A percentile compares a stretch with the other conserved stretches of the same genome.
phyloP scores from a whole-genome alignment of 1,139 yeast species.

The Taphrina betulina region DNA sequence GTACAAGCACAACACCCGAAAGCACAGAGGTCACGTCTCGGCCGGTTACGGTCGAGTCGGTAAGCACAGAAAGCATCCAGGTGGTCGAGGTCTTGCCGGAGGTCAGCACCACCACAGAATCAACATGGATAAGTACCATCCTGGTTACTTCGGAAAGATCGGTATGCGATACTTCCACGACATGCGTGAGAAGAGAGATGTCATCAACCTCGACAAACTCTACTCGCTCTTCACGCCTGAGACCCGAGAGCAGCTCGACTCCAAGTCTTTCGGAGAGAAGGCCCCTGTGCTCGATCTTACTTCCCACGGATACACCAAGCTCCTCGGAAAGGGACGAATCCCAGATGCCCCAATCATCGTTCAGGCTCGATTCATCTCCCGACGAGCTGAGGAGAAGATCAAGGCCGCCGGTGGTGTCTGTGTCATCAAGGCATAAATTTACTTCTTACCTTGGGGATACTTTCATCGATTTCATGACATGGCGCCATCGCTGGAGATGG shows the following conservation, averaged over 20 bases:
- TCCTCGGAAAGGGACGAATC: conserved; percentile 98
- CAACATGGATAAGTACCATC: conserved; percentile 99
- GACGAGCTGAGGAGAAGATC: conserved; percentile 99
- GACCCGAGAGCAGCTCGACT: conserved; percentile 91
- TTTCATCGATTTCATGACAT: background rate
- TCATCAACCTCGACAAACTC: conserved; percentile 96
- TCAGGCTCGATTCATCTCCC: conserved; percentile 98
- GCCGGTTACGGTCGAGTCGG: conserved; percentile 99
- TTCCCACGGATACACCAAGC: conserved; percentile 89
- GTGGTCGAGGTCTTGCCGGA: conserved; percentile 99
- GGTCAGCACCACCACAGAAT: conserved; percentile 99
- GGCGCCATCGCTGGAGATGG: background rate
- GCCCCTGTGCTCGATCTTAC: conserved; percentile 57
- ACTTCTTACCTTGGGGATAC: background rate
- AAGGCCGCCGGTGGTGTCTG: conserved; percentile 99
- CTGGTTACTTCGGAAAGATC: conserved; percentile 99
- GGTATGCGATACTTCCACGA: conserved; percentile 99
- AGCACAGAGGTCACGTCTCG: conserved; percentile 99
- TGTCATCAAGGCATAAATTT: conserved; percentile 89
- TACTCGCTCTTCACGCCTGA: conserved; percentile 96
- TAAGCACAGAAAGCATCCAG: conserved; percentile 99
- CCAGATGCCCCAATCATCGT: conserved; percentile 99
- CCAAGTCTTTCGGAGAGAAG: conserved; percentile 79
- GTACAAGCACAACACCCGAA: conserved; percentile 98
- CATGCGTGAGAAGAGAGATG: conserved; percentile 71